Percentiles rank a stretch among this genome's conserved stretches.
phyloP scores from a whole-genome alignment of 2,329 filamentous ascomycete species.

The Catunica adiposa region DNA sequence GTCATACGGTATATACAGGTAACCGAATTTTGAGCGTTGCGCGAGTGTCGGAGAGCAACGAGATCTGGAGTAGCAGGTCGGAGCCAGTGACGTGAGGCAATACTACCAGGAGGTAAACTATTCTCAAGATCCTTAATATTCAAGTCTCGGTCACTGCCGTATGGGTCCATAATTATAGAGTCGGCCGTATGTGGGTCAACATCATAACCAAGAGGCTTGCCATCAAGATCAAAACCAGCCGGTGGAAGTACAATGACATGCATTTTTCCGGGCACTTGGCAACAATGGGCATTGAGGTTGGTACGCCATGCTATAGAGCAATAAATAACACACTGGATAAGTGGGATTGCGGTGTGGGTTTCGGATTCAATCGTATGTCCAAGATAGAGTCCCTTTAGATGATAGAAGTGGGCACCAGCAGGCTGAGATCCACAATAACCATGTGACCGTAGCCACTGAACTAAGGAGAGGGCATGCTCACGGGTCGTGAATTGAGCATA shows the following conservation, averaged over 20 bases:
- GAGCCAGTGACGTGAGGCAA: constrained; percentile 36
- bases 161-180: neutral
- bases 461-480: constrained; percentile 49
- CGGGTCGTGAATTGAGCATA: constrained; percentile 44
- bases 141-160: neutral
- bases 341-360: constrained; percentile 63
- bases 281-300: constrained; percentile 60
- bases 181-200: neutral
- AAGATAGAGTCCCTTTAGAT: constrained; percentile 26
- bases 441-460: constrained; percentile 49
- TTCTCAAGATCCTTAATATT: neutral
- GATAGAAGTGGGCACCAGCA: constrained; percentile 4
- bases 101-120: constrained; percentile 26
- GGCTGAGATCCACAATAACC: constrained; percentile 53
- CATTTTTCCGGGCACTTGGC: constrained; percentile 71
- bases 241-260: constrained; percentile 59
- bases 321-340: constrained; percentile 77
- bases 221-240: constrained; percentile 44
- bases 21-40: constrained; percentile 13
- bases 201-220: constrained; percentile 12
- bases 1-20: constrained; percentile 12
- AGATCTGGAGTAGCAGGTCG: constrained; percentile 45
- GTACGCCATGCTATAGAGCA: constrained; percentile 61
- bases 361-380: constrained; percentile 59
- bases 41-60: constrained; percentile 55